A percentile compares a stretch with the other conserved stretches of the same genome.
Evolutionary conservation across 495 filamentous ascomycete species (phyloP).

Genomic region (Tetracladium setigerum): DNA sequence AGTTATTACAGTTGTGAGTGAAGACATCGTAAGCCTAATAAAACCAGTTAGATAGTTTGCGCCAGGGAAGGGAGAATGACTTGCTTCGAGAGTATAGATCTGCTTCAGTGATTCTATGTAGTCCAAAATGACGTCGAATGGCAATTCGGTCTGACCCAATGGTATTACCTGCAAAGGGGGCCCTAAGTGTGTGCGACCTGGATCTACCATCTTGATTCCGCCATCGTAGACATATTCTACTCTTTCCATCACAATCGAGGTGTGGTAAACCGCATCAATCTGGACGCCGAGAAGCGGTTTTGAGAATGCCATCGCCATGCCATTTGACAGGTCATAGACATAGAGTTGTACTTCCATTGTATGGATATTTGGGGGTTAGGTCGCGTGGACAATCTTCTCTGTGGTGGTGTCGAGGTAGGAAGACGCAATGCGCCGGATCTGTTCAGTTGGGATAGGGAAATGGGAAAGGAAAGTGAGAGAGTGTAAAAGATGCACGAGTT

Average conservation of each 20-base stretch:
- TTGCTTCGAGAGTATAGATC: constrained; percentile 75
- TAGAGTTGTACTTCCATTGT: constrained; percentile 85
- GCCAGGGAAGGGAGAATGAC: constrained; percentile 9
- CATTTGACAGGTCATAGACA: constrained; percentile 88
- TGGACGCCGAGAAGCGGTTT: constrained; percentile 56
- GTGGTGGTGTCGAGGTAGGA: background rate
- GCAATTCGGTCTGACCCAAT: constrained; percentile 70
- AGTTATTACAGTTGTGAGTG: constrained; percentile 97
- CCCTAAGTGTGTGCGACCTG: constrained; percentile 81
- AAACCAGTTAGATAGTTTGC: constrained; percentile 2
- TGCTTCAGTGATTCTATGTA: constrained; percentile 78
- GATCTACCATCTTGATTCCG: constrained; percentile 71
- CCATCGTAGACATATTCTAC: constrained; percentile 45
- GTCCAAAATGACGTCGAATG: constrained; percentile 77
- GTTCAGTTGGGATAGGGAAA: background rate
- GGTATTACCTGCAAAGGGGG: constrained; percentile 67
- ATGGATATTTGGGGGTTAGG: background rate
- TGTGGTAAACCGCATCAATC: constrained; percentile 23
- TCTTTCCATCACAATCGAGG: constrained; percentile 67
- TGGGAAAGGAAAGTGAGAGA: background rate
- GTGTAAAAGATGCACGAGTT: background rate
- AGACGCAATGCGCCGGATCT: background rate
- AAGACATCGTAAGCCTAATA: constrained; percentile 72
- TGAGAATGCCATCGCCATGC: constrained; percentile 42
- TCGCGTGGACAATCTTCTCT: background rate